Evolutionary conservation across 257 asterid genomes (phyloP), one percentile per base, ranked within the genome.

Genomic region (Datura wrightii): DNA sequence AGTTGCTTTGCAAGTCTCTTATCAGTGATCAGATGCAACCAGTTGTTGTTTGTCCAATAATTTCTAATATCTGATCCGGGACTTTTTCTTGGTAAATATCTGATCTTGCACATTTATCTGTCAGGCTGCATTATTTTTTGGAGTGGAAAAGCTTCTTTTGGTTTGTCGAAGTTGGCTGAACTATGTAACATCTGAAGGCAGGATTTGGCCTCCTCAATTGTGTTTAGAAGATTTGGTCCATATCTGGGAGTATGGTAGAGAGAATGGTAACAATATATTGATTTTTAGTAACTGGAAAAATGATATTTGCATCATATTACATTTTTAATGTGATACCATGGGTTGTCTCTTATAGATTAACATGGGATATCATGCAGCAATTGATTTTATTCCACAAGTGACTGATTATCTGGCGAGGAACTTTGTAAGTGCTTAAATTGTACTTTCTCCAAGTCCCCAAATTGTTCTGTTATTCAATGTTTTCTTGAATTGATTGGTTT

Each of bases 91-190:
- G 31, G 13, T 76, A 76, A 48, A 2, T 7, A 16, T 76, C 24
- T 76, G 44, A 76, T 76, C 79, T 70, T 88, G 83, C 13, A 54
- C 66, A 66, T 31, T 13, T 76, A 15, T 85, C 86, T 34, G 82
- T 84, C 92, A 94, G 99, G 94, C 97, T 71, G 94, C 97, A 74
- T 89, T 94, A 74, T 94, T 92, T 91, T 95, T 95, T 90, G 97
- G 98, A 82, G 97, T 94, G 85, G 99, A 93, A 82, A 67, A 54
- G 79, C 92, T 95, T 84, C 92, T 94, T 79, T 86, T 79, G 83
- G 92, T 87, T 74, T 95, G 97, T 86, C 88, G 50, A 80, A 80
- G 79, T 88, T 95, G 98, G 98, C 90, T 94, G 88, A 88, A 79
- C 42, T 92, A 92, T 72, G 86, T 91, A 86, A 90, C 95, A 67